phyloP scores from a whole-genome alignment of 2,329 filamentous ascomycete genomes.

The Colletotrichum shisoi region DNA sequence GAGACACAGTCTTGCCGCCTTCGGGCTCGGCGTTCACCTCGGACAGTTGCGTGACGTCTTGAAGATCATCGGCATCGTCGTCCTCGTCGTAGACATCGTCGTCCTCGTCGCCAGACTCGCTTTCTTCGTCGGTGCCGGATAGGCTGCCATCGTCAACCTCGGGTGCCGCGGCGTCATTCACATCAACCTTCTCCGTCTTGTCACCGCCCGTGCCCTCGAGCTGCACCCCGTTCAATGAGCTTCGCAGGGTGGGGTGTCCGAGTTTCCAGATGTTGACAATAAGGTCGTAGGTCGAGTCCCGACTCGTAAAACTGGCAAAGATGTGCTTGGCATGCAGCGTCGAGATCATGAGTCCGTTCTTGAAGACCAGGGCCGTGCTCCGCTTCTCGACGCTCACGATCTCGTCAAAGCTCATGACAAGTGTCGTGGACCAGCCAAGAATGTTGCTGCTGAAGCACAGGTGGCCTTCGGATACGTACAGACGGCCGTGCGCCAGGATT shows the following conservation, averaged over 20 bases:
- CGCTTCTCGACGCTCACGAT: conserved; percentile 97
- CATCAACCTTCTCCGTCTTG: conserved; percentile 84
- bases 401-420: conserved; percentile 98
- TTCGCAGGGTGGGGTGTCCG: conserved; percentile 89
- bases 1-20: conserved; percentile 68
- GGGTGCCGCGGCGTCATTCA: conserved; percentile 45
- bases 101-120: conserved; percentile 68
- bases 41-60: conserved; percentile 48
- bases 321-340: conserved; percentile 94
- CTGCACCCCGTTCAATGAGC: conserved; percentile 86
- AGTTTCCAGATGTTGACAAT: conserved; percentile 99
- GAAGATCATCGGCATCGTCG: conserved; percentile 73
- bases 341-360: conserved; percentile 96
- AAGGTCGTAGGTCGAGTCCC: conserved; percentile 95
- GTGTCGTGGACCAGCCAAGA: conserved; percentile 94
- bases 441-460: conserved; percentile 99
- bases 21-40: conserved; percentile 59
- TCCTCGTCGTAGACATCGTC: conserved; percentile 82
- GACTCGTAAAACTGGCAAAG: conserved; percentile 92
- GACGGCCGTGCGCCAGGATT: conserved; percentile 88
- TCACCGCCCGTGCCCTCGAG: conserved; percentile 85
- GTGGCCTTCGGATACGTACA: conserved; percentile 97
- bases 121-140: conserved; percentile 65
- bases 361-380: conserved; percentile 92
- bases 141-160: conserved; percentile 58